phyloP scores from a whole-genome alignment of 352 stramenopile genomes.

The Pythium utonaiense region DNA sequence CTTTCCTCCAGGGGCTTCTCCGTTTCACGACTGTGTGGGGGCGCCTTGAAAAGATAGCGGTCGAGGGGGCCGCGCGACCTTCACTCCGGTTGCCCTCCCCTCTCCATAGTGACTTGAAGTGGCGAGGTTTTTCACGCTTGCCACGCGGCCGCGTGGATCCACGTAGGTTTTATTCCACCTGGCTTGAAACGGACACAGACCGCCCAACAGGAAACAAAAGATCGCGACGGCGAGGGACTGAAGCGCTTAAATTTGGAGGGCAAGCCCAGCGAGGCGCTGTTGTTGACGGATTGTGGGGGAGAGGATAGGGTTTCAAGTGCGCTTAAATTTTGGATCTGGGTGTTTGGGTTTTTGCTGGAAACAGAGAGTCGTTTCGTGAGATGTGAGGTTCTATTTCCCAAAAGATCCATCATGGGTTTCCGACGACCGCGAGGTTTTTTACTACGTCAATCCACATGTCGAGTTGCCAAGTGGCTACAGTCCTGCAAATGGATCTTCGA shows the following conservation, averaged over 20 bases:
- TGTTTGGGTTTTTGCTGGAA: slow-evolving; percentile 17
- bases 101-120: slow-evolving; percentile 22
- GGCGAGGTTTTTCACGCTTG: slow-evolving; percentile 24
- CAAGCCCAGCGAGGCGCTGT: too few relatives aligned
- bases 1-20: slow-evolving; percentile 27
- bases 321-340: slow-evolving; percentile 3
- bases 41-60: slow-evolving; percentile 22
- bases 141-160: slow-evolving; percentile 25
- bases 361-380: slow-evolving; percentile 14
- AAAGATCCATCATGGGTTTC: too few relatives aligned
- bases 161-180: slow-evolving; percentile 12
- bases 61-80: slow-evolving; percentile 7
- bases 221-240: slow-evolving; percentile 14
- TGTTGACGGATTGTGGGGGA: not conserved
- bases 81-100: slow-evolving; percentile 9
- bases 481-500: not conserved
- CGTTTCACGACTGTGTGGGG: slow-evolving; percentile 72
- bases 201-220: slow-evolving; percentile 14
- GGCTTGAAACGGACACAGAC: slow-evolving; percentile 21
- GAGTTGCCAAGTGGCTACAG: not conserved
- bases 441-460: not conserved
- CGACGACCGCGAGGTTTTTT: not conserved
- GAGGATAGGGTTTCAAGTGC: too few relatives aligned
- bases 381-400: not conserved
- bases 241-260: slow-evolving; percentile 26